Evolutionary conservation across 768 basidiomycete genomes (phyloP).

Genomic region (Pleurotus pulmonarius): DNA sequence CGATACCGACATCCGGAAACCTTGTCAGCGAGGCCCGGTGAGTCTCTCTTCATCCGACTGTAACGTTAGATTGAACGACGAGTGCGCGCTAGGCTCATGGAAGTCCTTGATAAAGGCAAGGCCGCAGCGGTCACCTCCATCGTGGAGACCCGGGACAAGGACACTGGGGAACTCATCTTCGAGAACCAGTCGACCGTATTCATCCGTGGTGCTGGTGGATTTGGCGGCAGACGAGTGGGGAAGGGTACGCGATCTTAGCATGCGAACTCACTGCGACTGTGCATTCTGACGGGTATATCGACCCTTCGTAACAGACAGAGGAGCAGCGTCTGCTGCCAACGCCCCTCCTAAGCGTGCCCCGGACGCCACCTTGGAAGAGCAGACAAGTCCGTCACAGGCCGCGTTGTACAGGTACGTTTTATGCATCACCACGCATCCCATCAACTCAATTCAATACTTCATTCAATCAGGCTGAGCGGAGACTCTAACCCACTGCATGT

Average conservation of each 20-base stretch:
- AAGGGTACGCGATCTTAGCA: constrained; percentile 42
- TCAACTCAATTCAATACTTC: neutral
- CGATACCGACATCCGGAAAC: constrained; percentile 82
- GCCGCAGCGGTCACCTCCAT: constrained; percentile 84
- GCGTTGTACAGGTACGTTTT: constrained; percentile 79
- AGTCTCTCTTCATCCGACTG: constrained; percentile 14
- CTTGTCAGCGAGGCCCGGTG: constrained; percentile 73
- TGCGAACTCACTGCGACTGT: too few species aligned
- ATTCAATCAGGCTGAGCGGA: constrained; percentile 66
- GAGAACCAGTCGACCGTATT: constrained; percentile 93
- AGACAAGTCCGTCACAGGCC: constrained; percentile 78
- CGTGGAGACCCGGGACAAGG: constrained; percentile 77
- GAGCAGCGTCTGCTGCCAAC: constrained; percentile 82
- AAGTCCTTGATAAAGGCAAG: constrained; percentile 90
- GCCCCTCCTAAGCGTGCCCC: constrained; percentile 77
- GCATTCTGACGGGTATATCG: too few species aligned
- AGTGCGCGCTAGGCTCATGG: constrained; percentile 48
- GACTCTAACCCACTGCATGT: constrained; percentile 91
- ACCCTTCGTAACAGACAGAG: constrained; percentile 61
- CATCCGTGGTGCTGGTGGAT: constrained; percentile 92
- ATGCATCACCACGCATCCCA: neutral
- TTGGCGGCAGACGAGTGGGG: constrained; percentile 86
- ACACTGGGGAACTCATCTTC: constrained; percentile 75
- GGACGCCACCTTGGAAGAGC: constrained; percentile 85
- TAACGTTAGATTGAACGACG: too few species aligned